Percentiles rank a stretch among this genome's conserved stretches.
Evolutionary conservation across 331 rosid species (phyloP).

Genomic region (Erythrophleum ivorense): DNA sequence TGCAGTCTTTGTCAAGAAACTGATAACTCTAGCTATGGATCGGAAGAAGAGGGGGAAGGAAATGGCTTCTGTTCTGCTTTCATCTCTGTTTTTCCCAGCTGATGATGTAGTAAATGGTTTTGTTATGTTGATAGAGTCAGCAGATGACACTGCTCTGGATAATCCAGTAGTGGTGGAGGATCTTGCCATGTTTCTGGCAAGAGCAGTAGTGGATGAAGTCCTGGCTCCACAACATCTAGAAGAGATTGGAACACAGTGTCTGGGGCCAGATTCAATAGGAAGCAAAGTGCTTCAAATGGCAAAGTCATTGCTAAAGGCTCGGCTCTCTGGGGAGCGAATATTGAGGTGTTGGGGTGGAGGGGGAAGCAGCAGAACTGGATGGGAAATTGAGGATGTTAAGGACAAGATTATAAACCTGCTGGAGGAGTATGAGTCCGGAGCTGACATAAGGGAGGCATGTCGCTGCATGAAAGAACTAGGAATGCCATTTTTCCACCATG

Average conservation of each 20-base stretch:
- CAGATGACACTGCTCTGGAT: conserved; percentile 77
- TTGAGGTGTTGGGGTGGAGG: conserved; percentile 87
- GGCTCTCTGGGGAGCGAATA: conserved; percentile 69
- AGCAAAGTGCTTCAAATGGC: conserved; percentile 66
- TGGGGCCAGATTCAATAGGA: conserved; percentile 56
- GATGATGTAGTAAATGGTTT: conserved; percentile 77
- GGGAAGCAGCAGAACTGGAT: conserved; percentile 66
- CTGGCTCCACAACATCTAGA: conserved; percentile 72
- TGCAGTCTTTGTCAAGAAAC: conserved; percentile 63
- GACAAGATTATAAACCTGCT: conserved; percentile 68
- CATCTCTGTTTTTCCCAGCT: conserved; percentile 67
- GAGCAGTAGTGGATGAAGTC: conserved; percentile 76
- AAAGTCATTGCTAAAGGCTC: conserved; percentile 64
- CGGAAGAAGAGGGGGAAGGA: conserved; percentile 75
- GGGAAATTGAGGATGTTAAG: conserved; percentile 75
- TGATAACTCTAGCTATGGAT: conserved; percentile 74
- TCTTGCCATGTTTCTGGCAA: conserved; percentile 78
- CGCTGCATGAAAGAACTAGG: conserved; percentile 72
- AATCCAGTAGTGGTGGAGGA: conserved; percentile 76
- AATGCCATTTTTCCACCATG: conserved; percentile 86
- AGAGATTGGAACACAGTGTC: conserved; percentile 64
- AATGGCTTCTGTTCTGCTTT: conserved; percentile 70
- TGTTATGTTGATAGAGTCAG: conserved; percentile 70
- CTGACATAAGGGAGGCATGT: conserved; percentile 65
- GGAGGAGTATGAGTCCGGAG: conserved; percentile 75